Evolutionary conservation across 73 alveolate species (phyloP).

Genomic region (Symbiodinium natans): DNA sequence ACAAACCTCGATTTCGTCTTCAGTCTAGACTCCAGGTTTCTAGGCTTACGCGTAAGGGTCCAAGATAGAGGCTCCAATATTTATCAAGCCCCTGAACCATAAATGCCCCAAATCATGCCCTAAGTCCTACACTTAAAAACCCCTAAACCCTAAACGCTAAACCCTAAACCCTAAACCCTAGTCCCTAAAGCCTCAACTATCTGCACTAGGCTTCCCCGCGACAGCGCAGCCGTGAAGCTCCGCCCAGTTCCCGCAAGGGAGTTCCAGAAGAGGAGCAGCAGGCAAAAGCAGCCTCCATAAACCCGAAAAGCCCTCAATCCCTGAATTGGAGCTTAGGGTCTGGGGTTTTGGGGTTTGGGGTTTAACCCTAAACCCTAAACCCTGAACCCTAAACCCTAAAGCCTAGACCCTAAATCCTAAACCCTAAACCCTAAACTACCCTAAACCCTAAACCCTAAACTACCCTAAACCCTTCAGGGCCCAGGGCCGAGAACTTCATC

Average conservation of each 20-base stretch:
- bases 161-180: background rate
- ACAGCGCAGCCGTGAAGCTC: constrained; percentile 64
- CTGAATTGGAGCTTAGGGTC: background rate
- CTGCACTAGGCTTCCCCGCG: background rate
- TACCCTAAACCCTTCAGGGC: background rate
- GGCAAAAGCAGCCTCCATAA: constrained; percentile 34
- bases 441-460: background rate
- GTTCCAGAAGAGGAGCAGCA: constrained; percentile 62
- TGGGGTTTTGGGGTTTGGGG: background rate
- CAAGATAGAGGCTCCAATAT: no score
- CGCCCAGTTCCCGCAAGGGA: constrained; percentile 85
- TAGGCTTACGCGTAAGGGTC: no score
- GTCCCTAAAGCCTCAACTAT: background rate
- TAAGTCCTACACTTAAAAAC: no score
- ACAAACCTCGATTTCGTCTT: no score
- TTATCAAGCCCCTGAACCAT: no score
- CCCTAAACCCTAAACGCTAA: no score
- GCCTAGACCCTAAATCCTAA: background rate
- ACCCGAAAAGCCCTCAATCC: no score
- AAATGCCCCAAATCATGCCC: no score
- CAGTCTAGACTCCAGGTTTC: no score
- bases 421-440: background rate
- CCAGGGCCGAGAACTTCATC: no score
- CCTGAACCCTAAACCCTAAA: background rate
- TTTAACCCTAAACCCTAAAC: background rate